These are phyloP conservation scores for Lyophyllum shimeji DNA, from an alignment of 768 basidiomycete species.

Conservation along the genomic window DNA sequence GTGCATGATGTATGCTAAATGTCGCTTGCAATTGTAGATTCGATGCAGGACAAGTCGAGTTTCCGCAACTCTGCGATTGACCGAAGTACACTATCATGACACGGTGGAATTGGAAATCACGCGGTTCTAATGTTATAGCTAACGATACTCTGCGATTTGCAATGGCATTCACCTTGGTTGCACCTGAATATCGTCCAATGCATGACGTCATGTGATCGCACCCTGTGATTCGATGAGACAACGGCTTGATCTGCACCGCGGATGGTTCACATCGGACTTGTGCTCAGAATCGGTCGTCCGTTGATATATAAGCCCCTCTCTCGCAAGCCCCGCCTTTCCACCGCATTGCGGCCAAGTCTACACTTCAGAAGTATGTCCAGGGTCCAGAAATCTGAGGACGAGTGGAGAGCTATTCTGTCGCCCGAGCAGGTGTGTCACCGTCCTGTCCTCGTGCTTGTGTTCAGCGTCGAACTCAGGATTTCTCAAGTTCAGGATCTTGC, in stretches of 20 bases:
- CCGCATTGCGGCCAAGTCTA: not conserved
- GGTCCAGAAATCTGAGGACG: constrained; percentile 59
- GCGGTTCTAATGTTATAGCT: not conserved
- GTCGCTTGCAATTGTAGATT: constrained; percentile 56
- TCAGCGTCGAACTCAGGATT: not conserved
- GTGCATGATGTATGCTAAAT: not conserved
- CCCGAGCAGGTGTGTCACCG: constrained; percentile 81
- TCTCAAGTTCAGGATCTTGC: constrained; percentile 76
- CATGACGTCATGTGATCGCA: not conserved
- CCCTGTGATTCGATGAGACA: constrained; percentile 1
- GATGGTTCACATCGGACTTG: constrained; percentile 10
- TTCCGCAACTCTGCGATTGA: constrained; percentile 70
- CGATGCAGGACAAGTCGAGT: constrained; percentile 86
- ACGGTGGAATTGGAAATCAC: too few species aligned
- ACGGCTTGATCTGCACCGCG: constrained; percentile 5
- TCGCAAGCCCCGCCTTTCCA: not conserved
- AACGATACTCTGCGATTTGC: not conserved
- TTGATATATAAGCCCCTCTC: constrained; percentile 3
- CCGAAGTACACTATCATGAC: constrained; percentile 32
- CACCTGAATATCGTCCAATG: not conserved
- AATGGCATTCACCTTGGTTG: not conserved
- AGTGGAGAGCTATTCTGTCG: constrained; percentile 82
- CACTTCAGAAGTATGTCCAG: constrained; percentile 35
- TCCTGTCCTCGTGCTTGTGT: not conserved
- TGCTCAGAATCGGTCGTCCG: constrained; percentile 3